Evolutionary conservation across 495 filamentous ascomycete species (phyloP), one percentile per base, ranked within the genome.

Genomic region (Daldinia childiae): DNA sequence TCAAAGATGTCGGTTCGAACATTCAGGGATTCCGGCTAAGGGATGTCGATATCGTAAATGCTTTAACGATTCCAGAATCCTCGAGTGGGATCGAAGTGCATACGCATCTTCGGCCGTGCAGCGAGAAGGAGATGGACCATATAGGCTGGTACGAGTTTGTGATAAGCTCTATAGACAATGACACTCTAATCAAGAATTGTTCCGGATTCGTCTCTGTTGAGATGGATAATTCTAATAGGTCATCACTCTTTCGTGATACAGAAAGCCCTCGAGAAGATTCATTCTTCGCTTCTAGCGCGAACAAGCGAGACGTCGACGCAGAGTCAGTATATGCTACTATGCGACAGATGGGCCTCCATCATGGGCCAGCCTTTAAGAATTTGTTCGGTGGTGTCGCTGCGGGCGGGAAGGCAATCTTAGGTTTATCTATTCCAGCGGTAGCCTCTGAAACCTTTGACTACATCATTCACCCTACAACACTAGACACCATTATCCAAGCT

Each of bases 381-480:
- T 64, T 80, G 38, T 62, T 24, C 19, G 34, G 12, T 12, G 6
- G 6, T 38, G 12, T 6, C 6, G n/a, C n/a, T n/a, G n/a, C n/a
- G n/a, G n/a, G n/a, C n/a, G n/a, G n/a, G n/a, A n/a, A n/a, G n/a
- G n/a, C n/a, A n/a, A 38, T 38, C 6, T 38, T 38, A 38, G 45
- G 45, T 9, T 19, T 7, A 7, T 7, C 4, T 4, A 19, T 19
- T 4, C 15, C 19, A 1, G 45, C 45, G 15, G 19, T 8, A 15
- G 19, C 8, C 4, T 51, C 45, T 4, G 45, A 15, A 9, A 9
- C 45, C 15, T 19, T 7, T 6, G 73, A 70, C 7, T 79, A 79
- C 60, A 54, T 82, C 5, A 61, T 85, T 4, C 83, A 86, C 62
- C 84, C 84, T 3, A 75, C 80, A 0, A 80, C 79, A 8, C 70